phyloP scores from a whole-genome alignment of 2,329 filamentous ascomycete genomes.

The Sclerotinia minor region DNA sequence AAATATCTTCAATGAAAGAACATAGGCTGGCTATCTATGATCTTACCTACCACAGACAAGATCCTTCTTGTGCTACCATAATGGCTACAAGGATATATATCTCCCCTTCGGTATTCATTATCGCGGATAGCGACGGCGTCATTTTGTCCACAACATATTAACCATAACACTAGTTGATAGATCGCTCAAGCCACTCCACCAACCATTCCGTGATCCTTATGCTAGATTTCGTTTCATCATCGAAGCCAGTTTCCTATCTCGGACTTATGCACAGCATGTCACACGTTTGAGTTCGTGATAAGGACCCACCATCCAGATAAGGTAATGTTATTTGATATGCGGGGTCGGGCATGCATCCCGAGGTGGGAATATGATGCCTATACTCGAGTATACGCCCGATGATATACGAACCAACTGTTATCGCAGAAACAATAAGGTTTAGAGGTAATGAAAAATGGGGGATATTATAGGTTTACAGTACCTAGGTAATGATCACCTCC shows the following conservation, averaged over 20 bases:
- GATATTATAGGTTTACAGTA: background rate
- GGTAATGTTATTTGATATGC: background rate
- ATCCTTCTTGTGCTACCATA: background rate
- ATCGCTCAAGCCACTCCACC: background rate
- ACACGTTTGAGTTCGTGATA: constrained; percentile 7
- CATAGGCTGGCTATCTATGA: too few relatives aligned
- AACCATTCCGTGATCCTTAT: background rate
- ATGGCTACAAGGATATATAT: background rate
- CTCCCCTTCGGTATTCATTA: background rate
- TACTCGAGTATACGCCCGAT: constrained; percentile 8
- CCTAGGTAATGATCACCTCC: background rate
- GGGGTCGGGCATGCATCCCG: constrained; percentile 11
- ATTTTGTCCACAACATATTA: background rate
- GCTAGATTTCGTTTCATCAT: background rate
- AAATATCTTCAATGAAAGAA: background rate
- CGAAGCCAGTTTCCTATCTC: constrained; percentile 14
- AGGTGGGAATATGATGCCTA: background rate
- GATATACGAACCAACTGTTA: constrained; percentile 11
- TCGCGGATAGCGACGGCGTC: background rate
- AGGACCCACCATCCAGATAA: constrained; percentile 17
- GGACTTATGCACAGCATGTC: background rate
- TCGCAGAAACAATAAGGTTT: background rate
- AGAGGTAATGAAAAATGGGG: background rate
- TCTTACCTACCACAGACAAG: too few relatives aligned
- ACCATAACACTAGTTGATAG: too few relatives aligned